Base-by-base conservation (phyloP, 345 rosid species). In the Adansonia digitata region DNA sequence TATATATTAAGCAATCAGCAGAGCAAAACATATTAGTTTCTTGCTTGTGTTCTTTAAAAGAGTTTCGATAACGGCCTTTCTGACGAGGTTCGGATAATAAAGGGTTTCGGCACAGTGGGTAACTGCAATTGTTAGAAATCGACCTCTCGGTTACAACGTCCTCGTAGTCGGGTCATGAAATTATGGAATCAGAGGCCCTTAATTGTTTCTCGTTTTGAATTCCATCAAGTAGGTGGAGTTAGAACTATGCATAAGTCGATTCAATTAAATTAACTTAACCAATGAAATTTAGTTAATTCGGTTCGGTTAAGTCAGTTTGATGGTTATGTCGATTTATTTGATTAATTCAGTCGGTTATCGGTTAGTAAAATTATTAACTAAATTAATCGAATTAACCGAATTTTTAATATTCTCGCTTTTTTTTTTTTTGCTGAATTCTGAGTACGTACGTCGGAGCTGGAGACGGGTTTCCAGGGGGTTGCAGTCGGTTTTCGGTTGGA, bases 21-120 rank as follows among this genome's bases (percentile, higher is more conserved):
- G 98, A 91, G 72, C 98, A 93, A 73, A 82, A 94, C 88, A 85
- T 83, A 26, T 75, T 76, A 3, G 89, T 78, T 85, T 92, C 93
- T 10, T 82, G 78, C 15, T 75, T 87, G 72, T 92, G 93, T 79
- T 91, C 95, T 81, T 85, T 92, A 39, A 89, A 64, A 0, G 94
- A 91, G 29, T 90, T 88, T 35, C 89, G 84, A 72, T 88, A 91
- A 37, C 87, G 84, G 22, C 94, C 96, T 75, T 87, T 86, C n/a
- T 81, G 82, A 29, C 85, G 75, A 1, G 78, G 88, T 18, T 88
- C 90, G 10, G 84, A 72, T 17, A 89, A 87, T 26, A 88, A 76
- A 4, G 81, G 59, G 35, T 73, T 82, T 35, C 65, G 20, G 80
- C 95, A 91, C 22, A 88, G 86, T 5, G 94, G 98, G 75, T 90